phyloP scores from a whole-genome alignment of 306 rosid species.

The Prunus mira region DNA sequence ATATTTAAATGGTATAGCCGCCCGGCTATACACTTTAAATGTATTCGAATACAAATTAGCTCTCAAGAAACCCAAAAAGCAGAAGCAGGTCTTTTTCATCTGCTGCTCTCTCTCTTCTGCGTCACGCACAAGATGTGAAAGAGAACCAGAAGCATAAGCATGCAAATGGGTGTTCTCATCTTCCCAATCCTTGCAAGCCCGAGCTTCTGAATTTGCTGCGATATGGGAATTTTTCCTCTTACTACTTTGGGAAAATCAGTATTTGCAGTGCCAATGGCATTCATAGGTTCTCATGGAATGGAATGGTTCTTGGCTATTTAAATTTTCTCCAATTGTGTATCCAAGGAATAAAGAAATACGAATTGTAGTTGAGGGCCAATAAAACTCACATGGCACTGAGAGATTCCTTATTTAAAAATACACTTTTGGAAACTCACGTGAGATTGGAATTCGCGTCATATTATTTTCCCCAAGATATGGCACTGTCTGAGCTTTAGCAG shows the following conservation, averaged over 20 bases:
- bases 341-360: too few species aligned
- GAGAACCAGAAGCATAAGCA: not conserved
- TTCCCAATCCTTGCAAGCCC: not conserved
- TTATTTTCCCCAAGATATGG: too few species aligned
- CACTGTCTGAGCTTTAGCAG: too few species aligned
- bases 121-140: slow-evolving; percentile 4
- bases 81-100: slow-evolving; percentile 48
- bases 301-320: not conserved
- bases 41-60: too few species aligned
- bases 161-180: not conserved
- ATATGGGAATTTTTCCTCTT: not conserved
- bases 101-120: slow-evolving; percentile 37
- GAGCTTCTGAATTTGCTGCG: not conserved
- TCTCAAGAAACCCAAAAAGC: too few species aligned
- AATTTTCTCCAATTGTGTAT: not conserved
- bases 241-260: not conserved
- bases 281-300: not conserved
- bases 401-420: too few species aligned
- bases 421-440: not conserved
- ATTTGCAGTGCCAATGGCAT: not conserved
- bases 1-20: too few species aligned
- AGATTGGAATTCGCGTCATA: too few species aligned
- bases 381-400: not conserved
- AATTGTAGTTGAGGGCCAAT: not conserved
- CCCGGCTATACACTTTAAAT: too few species aligned